Conservation (phyloP, 805 yeast species). For the Lipomyces starkeyi region DNA sequence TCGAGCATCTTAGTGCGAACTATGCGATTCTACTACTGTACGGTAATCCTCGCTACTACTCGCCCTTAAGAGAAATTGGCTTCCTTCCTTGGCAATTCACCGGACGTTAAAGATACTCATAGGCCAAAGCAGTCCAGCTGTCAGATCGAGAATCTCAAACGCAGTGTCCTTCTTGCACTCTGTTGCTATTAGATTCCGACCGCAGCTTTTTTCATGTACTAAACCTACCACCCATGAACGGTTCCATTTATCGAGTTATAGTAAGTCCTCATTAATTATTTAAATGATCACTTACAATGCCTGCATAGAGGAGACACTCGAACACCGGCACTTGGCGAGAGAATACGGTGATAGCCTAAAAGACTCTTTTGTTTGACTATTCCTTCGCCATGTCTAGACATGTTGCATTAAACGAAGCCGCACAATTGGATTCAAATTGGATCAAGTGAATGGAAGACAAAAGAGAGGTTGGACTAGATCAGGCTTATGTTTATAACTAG, state of each 20-base stretch:
- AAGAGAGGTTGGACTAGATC: neutral
- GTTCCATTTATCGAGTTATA: neutral
- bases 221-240: neutral
- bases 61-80: too few relatives aligned
- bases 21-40: too few relatives aligned
- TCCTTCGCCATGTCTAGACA: neutral
- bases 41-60: too few relatives aligned
- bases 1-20: too few relatives aligned
- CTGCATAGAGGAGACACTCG: constrained; percentile 39
- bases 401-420: neutral
- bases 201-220: neutral
- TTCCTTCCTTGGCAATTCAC: too few relatives aligned
- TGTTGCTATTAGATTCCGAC: neutral
- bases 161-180: constrained; percentile 1
- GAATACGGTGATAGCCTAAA: constrained; percentile 22
- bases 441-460: too few relatives aligned
- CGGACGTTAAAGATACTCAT: too few relatives aligned
- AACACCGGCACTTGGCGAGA: constrained; percentile 41
- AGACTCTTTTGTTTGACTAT: neutral
- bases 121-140: too few relatives aligned
- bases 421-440: too few relatives aligned
- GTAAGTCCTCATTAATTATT: neutral
- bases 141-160: neutral
- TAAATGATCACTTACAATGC: neutral
- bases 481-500: neutral